Evolutionary conservation across 2,329 filamentous ascomycete genomes (phyloP).

Genomic region (Alternaria panax): DNA sequence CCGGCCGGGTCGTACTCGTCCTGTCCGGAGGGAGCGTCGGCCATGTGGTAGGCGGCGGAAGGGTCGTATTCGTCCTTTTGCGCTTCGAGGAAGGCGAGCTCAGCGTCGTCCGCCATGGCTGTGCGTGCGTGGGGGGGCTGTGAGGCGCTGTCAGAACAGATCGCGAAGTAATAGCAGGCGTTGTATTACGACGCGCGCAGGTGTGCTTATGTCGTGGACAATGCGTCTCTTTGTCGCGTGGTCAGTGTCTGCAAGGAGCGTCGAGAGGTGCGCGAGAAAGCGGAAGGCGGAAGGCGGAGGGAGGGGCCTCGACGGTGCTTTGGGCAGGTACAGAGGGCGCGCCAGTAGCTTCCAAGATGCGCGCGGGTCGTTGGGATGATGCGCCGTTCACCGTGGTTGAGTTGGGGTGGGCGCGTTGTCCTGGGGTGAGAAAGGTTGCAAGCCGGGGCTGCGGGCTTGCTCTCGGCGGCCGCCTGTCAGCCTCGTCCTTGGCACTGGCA

Average conservation of each 20-base stretch:
- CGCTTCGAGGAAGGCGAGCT: slow-evolving; percentile 61
- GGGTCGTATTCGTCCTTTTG: slow-evolving; percentile 54
- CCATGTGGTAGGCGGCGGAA: slow-evolving; percentile 49
- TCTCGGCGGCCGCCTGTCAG: slow-evolving; percentile 9
- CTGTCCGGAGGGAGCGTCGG: slow-evolving; percentile 54
- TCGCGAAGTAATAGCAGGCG: slow-evolving; percentile 12
- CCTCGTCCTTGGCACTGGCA: slow-evolving; percentile 21
- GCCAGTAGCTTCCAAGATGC: slow-evolving; percentile 9
- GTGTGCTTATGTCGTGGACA: slow-evolving; percentile 21
- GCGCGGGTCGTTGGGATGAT: slow-evolving; percentile 19
- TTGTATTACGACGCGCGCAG: slow-evolving; percentile 19
- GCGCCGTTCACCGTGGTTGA: slow-evolving; percentile 19
- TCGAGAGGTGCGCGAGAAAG: slow-evolving; percentile 15
- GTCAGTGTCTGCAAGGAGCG: slow-evolving; percentile 19
- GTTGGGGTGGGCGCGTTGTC: slow-evolving; percentile 13
- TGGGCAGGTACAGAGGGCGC: slow-evolving; percentile 1
- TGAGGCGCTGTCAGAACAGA: slow-evolving; percentile 20
- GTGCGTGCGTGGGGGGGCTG: slow-evolving; percentile 11
- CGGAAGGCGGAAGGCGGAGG: slow-evolving; percentile 8
- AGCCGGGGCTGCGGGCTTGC: slow-evolving; percentile 15
- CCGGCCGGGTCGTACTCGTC: slow-evolving; percentile 52
- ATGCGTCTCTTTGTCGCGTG: slow-evolving; percentile 37
- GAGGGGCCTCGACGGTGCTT: neutral
- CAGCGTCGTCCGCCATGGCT: slow-evolving; percentile 61
- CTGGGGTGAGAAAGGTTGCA: slow-evolving; percentile 19